phyloP scores from a whole-genome alignment of 164 flowering plant species.

The Cinnamomum chago region DNA sequence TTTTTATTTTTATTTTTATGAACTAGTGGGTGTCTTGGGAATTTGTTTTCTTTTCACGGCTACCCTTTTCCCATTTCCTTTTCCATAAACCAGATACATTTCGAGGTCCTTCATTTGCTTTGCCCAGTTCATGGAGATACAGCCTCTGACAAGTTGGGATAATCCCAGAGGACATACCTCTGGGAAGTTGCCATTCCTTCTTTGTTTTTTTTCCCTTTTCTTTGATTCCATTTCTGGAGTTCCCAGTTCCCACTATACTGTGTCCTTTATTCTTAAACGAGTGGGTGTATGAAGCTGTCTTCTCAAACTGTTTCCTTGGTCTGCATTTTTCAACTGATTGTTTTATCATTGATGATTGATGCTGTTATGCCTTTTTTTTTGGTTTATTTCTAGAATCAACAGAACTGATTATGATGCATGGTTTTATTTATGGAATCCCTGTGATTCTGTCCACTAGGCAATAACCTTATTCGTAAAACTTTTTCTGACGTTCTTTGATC shows the following conservation, averaged over 20 bases:
- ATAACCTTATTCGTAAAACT: not conserved
- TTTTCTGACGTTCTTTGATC: not conserved
- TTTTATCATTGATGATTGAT: not conserved
- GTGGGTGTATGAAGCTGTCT: not conserved
- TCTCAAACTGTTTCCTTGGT: conserved; percentile 1
- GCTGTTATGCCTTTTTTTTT: not conserved
- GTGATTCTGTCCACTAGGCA: not conserved
- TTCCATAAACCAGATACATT: not conserved
- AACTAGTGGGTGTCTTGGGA: not conserved
- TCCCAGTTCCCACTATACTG: not conserved
- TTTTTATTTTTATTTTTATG: not conserved
- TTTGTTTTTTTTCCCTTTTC: too few species aligned
- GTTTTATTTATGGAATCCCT: conserved; percentile 2
- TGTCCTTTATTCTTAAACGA: not conserved
- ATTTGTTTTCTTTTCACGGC: not conserved
- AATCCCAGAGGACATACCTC: too few species aligned
- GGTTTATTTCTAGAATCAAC: not conserved
- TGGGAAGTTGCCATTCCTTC: not conserved
- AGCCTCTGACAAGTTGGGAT: too few species aligned
- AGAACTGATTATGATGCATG: not conserved
- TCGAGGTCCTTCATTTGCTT: not conserved
- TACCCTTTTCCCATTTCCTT: not conserved
- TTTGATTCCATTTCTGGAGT: not conserved
- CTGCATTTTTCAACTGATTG: not conserved
- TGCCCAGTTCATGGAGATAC: not conserved